phyloP scores from a whole-genome alignment of 2,329 filamentous ascomycete genomes.

The Colletotrichum sp. region DNA sequence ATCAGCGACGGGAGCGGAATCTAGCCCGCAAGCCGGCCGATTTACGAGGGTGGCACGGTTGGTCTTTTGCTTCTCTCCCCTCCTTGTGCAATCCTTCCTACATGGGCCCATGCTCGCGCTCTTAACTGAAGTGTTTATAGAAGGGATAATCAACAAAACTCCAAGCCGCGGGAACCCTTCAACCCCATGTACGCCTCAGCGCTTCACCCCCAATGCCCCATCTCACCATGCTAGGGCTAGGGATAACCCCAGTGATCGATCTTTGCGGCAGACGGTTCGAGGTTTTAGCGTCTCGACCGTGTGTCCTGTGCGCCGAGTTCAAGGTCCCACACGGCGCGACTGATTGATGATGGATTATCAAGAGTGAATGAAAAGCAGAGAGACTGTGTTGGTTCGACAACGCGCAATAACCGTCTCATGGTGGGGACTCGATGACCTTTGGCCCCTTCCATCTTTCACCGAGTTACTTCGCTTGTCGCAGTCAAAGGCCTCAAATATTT shows the following conservation, averaged over 20 bases:
- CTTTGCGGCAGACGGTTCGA: constrained; percentile 12
- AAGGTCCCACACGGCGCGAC: not conserved
- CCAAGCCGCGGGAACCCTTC: not conserved
- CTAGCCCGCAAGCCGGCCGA: not conserved
- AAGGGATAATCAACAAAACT: not conserved
- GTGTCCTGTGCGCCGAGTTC: not conserved
- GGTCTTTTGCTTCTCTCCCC: not conserved
- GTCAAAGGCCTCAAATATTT: not conserved
- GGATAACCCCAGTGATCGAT: constrained; percentile 5
- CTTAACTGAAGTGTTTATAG: not conserved
- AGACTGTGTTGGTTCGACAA: not conserved
- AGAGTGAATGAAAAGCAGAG: not conserved
- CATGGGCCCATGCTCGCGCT: not conserved
- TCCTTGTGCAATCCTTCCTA: not conserved
- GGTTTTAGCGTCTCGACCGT: constrained; percentile 3
- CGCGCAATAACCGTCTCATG: not conserved
- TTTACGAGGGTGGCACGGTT: constrained; percentile 15
- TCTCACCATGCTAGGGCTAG: not conserved
- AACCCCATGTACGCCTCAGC: constrained; percentile 1
- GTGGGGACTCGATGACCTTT: not conserved
- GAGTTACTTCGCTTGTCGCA: not conserved
- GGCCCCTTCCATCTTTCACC: not conserved
- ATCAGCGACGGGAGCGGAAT: constrained; percentile 9
- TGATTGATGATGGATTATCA: not conserved
- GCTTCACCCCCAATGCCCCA: not conserved